Evolutionary conservation across 495 filamentous ascomycete species (phyloP).

Genomic region (Penicillium alfredii): DNA sequence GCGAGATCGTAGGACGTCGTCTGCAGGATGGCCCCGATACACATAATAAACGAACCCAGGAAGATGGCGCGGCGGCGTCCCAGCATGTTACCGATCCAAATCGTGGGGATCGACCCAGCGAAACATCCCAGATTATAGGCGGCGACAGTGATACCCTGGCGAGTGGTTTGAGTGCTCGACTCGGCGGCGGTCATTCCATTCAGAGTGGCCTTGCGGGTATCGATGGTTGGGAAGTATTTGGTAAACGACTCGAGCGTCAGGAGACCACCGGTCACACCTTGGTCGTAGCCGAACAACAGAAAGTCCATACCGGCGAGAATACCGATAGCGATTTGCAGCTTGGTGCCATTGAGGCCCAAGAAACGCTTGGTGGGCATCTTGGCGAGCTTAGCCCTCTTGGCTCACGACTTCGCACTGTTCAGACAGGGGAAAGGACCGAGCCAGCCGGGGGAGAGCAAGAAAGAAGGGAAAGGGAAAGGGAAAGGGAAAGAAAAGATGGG

Average conservation of each 20-base stretch:
- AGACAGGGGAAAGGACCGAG: constrained; percentile 6
- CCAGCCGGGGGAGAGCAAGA: constrained; percentile 2
- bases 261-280: constrained; percentile 56
- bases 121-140: constrained; percentile 64
- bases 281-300: constrained; percentile 54
- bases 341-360: constrained; percentile 60
- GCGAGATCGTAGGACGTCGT: constrained; percentile 54
- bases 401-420: too few relatives aligned
- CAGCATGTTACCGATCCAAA: constrained; percentile 53
- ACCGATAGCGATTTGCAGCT: constrained; percentile 62
- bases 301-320: constrained; percentile 68
- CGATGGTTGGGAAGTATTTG: constrained; percentile 51
- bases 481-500: constrained; percentile 2
- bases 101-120: constrained; percentile 53
- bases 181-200: constrained; percentile 18
- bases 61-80: constrained; percentile 54
- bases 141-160: constrained; percentile 58
- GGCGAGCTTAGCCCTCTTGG: too few relatives aligned
- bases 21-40: constrained; percentile 55
- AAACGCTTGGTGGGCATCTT: constrained; percentile 35
- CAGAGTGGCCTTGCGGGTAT: constrained; percentile 28
- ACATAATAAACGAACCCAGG: constrained; percentile 52
- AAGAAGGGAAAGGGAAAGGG: background rate
- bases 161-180: constrained; percentile 44
- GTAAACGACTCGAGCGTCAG: constrained; percentile 50